Conservation (phyloP, 768 basidiomycete genomes). For the Guyanaporus albipodus region DNA sequence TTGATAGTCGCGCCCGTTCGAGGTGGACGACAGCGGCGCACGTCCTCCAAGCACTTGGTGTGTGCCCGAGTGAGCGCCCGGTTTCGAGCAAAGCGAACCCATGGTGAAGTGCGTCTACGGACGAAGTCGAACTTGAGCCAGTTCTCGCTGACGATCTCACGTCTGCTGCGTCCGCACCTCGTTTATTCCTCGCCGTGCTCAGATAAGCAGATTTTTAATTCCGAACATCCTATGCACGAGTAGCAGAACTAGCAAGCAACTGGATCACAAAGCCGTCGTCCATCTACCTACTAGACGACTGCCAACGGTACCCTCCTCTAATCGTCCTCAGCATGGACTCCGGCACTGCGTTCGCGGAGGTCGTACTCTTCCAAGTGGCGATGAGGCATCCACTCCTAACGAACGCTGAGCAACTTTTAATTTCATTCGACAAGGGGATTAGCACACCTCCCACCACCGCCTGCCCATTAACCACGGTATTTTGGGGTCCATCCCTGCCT, state of each 20-base stretch:
- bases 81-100: slow-evolving; percentile 60
- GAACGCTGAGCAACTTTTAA: slow-evolving; percentile 16
- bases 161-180: slow-evolving; percentile 16
- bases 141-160: slow-evolving; percentile 19
- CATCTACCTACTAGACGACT: too few species aligned
- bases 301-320: slow-evolving; percentile 48
- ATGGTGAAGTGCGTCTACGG: slow-evolving; percentile 27
- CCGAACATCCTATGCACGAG: background rate
- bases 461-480: slow-evolving; percentile 60
- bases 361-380: slow-evolving; percentile 52
- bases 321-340: slow-evolving; percentile 30
- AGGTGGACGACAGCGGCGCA: too few species aligned
- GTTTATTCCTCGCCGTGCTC: slow-evolving; percentile 17
- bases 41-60: slow-evolving; percentile 49
- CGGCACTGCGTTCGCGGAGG: slow-evolving; percentile 35
- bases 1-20: slow-evolving; percentile 21
- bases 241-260: too few species aligned
- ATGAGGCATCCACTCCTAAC: slow-evolving; percentile 41
- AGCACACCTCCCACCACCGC: slow-evolving; percentile 81
- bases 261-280: too few species aligned
- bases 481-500: slow-evolving; percentile 65
- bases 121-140: background rate
- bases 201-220: slow-evolving; percentile 2
- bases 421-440: slow-evolving; percentile 16
- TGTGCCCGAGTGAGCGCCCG: slow-evolving; percentile 37